A percentile compares a stretch with the other conserved stretches of the same genome.
Evolutionary conservation across 2,329 filamentous ascomycete species (phyloP).

Genomic region (Phaeosphaeriaceae sp.): DNA sequence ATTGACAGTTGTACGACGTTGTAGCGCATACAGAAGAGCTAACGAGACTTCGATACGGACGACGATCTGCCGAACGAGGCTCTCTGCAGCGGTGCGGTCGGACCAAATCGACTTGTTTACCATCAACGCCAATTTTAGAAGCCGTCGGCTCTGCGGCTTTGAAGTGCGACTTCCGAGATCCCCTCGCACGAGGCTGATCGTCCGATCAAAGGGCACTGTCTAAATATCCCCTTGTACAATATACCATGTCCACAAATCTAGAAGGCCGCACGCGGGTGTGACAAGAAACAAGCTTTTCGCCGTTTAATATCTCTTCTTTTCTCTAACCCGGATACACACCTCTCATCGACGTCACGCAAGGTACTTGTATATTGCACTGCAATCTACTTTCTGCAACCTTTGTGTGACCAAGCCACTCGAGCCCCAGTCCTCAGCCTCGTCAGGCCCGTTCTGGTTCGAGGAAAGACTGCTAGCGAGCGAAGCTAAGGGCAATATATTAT

Average conservation of each 20-base stretch:
- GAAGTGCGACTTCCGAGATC: constrained; percentile 8
- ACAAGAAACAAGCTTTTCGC: constrained; percentile 16
- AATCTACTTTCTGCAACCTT: constrained; percentile 3
- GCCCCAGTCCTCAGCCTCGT: not conserved
- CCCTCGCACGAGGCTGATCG: constrained; percentile 16
- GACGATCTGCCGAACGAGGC: not conserved
- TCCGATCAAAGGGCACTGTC: constrained; percentile 19
- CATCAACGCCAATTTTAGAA: not conserved
- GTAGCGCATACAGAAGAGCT: not conserved
- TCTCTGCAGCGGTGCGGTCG: not conserved
- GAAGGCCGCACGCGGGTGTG: constrained; percentile 10
- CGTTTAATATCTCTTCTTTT: not conserved
- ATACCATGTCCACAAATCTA: constrained; percentile 33
- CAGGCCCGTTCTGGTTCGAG: not conserved
- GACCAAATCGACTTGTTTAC: not conserved
- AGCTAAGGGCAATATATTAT: not conserved
- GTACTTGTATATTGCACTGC: constrained; percentile 3
- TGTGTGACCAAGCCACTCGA: not conserved
- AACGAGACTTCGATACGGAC: not conserved
- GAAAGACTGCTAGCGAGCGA: not conserved
- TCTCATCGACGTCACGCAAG: constrained; percentile 11
- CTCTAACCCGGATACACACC: not conserved
- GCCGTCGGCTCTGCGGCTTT: not conserved
- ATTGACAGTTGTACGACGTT: not conserved
- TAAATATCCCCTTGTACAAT: constrained; percentile 32